phyloP scores from a whole-genome alignment of 2,329 filamentous ascomycete genomes.

The Talaromyces islandicus region DNA sequence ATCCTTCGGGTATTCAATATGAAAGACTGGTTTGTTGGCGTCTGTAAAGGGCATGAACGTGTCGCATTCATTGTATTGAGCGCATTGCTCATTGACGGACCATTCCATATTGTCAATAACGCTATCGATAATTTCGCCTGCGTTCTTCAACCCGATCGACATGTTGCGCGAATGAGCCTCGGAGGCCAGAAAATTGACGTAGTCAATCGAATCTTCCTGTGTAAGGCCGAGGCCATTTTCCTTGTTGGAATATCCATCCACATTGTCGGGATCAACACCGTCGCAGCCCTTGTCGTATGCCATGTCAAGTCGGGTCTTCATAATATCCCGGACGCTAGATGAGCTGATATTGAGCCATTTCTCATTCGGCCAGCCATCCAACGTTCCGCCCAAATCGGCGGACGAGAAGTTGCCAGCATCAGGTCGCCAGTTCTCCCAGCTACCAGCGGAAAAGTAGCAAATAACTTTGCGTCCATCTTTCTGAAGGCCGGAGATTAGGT shows the following conservation, averaged over 20 bases:
- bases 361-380: conserved; percentile 63
- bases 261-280: conserved; percentile 66
- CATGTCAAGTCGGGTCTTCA: conserved; percentile 54
- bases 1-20: conserved; percentile 63
- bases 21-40: conserved; percentile 62
- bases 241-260: conserved; percentile 61
- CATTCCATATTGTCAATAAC: conserved; percentile 55
- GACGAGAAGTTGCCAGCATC: conserved; percentile 52
- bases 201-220: conserved; percentile 46
- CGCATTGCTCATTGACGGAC: conserved; percentile 66
- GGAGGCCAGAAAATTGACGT: conserved; percentile 54
- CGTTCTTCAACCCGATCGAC: conserved; percentile 64
- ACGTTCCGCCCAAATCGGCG: conserved; percentile 51
- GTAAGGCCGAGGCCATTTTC: conserved; percentile 58
- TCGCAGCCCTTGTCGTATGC: conserved; percentile 60
- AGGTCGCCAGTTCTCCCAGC: conserved; percentile 57
- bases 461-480: conserved; percentile 55
- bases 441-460: conserved; percentile 71
- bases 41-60: conserved; percentile 54
- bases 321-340: conserved; percentile 56
- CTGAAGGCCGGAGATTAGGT: conserved; percentile 46
- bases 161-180: conserved; percentile 51
- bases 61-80: conserved; percentile 54
- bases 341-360: conserved; percentile 59
- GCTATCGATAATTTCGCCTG: conserved; percentile 50